Evolutionary conservation across 2,329 filamentous ascomycete genomes (phyloP).

Genomic region (Paradendryphiella salina): DNA sequence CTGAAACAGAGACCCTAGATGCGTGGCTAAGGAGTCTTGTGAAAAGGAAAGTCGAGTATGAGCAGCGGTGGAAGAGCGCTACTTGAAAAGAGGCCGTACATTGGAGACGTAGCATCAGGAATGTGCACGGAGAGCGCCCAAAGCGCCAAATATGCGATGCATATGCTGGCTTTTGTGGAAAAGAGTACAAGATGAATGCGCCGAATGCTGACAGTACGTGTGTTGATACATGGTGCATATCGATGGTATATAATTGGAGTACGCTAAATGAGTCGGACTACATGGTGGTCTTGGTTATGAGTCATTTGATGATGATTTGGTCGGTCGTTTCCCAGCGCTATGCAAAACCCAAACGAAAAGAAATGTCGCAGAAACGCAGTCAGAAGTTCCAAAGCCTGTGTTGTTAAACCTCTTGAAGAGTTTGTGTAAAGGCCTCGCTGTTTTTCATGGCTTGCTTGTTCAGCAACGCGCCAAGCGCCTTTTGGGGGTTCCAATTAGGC

Average conservation of each 20-base stretch:
- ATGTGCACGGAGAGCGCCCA: too few relatives aligned
- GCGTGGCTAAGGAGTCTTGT: slow-evolving; percentile 49
- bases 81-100: slow-evolving; percentile 28
- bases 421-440: too few relatives aligned
- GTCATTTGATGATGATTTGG: background rate
- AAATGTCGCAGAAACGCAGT: background rate
- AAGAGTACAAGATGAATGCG: too few relatives aligned
- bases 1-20: slow-evolving; percentile 36
- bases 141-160: too few relatives aligned
- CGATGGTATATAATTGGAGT: too few relatives aligned
- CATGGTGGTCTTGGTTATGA: background rate
- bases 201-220: too few relatives aligned
- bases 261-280: background rate
- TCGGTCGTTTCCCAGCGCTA: background rate
- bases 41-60: slow-evolving; percentile 45
- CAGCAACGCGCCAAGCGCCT: too few relatives aligned
- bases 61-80: slow-evolving; percentile 49
- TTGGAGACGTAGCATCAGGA: background rate
- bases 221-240: too few relatives aligned
- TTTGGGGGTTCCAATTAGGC: slow-evolving; percentile 43
- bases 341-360: background rate
- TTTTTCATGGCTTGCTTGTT: slow-evolving; percentile 25
- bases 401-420: slow-evolving; percentile 12
- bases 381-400: background rate
- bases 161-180: too few relatives aligned